These are phyloP conservation scores for Ganoderma lingzhi DNA, from an alignment of 1,284 basidiomycete genomes.

Conservation along the genomic window DNA sequence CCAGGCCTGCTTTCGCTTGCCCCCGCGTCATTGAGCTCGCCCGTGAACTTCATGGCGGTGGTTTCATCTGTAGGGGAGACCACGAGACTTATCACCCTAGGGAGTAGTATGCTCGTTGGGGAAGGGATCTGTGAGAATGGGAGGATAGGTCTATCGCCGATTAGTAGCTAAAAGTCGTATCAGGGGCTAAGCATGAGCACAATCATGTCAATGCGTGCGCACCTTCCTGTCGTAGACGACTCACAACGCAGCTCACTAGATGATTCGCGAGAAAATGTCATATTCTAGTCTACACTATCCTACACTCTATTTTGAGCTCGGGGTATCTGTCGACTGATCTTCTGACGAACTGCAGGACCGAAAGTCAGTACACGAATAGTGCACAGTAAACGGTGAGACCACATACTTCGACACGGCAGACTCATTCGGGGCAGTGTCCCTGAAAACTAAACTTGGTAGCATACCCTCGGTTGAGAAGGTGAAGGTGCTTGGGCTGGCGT, in stretches of 20 bases:
- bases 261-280: too few species aligned
- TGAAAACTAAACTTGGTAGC: neutral
- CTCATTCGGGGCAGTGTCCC: neutral
- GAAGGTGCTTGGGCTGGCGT: neutral
- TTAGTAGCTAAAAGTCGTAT: too few species aligned
- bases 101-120: too few species aligned
- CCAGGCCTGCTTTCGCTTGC: neutral
- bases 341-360: neutral
- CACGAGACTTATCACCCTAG: too few species aligned
- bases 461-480: neutral
- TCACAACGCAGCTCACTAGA: too few species aligned
- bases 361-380: neutral
- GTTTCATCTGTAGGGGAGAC: neutral
- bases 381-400: neutral
- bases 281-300: too few species aligned
- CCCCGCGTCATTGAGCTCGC: neutral
- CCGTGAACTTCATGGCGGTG: neutral
- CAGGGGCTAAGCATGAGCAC: too few species aligned
- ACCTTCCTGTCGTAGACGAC: too few species aligned
- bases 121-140: too few species aligned
- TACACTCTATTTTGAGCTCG: neutral
- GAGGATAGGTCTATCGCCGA: too few species aligned
- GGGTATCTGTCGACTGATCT: neutral
- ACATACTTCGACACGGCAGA: neutral
- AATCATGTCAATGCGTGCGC: too few species aligned